Percentiles rank a stretch among this genome's conserved stretches.
Conservation (phyloP, 148 eudicot species). For the Selenicereus undatus region DNA sequence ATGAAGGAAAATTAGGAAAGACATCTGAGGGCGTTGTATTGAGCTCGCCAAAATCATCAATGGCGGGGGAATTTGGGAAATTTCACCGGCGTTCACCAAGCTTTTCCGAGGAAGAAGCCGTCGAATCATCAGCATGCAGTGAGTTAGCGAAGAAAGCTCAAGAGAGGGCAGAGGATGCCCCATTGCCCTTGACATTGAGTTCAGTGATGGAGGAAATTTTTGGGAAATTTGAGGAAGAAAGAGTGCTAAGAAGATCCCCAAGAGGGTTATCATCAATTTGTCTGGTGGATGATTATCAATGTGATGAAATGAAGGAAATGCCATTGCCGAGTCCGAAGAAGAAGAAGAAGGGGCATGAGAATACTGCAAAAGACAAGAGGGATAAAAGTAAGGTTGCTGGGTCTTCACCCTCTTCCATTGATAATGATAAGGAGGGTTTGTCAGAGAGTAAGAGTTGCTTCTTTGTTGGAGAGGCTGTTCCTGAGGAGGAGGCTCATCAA, state of each 20-base stretch:
- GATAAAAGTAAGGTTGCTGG: neutral
- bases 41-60: too few relatives aligned
- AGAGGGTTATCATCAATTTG: conserved; percentile 27
- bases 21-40: too few relatives aligned
- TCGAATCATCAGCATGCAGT: neutral
- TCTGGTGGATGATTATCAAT: conserved; percentile 21
- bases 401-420: neutral
- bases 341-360: conserved; percentile 16
- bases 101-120: neutral
- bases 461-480: conserved; percentile 69
- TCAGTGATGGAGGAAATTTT: conserved; percentile 14
- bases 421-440: conserved; percentile 9
- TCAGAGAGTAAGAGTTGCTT: conserved; percentile 23
- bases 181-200: neutral
- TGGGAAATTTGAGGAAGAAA: conserved; percentile 25
- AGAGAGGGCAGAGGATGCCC: neutral
- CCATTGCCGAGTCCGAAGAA: conserved; percentile 16
- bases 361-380: neutral
- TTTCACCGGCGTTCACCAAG: too few relatives aligned
- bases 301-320: conserved; percentile 28
- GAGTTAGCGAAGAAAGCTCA: neutral
- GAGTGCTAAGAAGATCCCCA: conserved; percentile 33
- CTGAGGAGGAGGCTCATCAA: conserved; percentile 62
- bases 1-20: neutral
- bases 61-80: too few relatives aligned